These are phyloP conservation scores for Anaeromyces robustus DNA, from an alignment of 192 early-diverging fungal species.

Conservation along the genomic window DNA sequence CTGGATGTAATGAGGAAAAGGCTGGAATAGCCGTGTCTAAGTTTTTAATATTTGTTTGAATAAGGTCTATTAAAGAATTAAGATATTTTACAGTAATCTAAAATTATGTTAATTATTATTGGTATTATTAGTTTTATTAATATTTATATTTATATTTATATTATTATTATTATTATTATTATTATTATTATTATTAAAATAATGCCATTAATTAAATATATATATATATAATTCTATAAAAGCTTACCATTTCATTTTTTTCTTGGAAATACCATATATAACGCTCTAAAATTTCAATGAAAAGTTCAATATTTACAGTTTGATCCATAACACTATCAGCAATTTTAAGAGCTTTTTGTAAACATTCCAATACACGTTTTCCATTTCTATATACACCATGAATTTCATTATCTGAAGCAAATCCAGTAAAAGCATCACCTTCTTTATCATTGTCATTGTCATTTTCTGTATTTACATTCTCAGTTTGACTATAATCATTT, in stretches of 20 bases:
- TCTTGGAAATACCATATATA: slow-evolving; percentile 92
- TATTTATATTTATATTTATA: not conserved
- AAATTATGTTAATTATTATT: not conserved
- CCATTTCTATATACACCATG: slow-evolving; percentile 58
- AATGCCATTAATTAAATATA: slow-evolving; percentile 3
- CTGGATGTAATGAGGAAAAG: no score
- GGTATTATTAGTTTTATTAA: not conserved
- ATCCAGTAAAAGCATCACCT: slow-evolving; percentile 24
- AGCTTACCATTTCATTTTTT: slow-evolving; percentile 64
- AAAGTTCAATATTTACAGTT: slow-evolving; percentile 73
- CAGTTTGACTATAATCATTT: slow-evolving; percentile 8
- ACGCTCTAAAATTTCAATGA: slow-evolving; percentile 94
- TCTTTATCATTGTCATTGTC: slow-evolving; percentile 24
- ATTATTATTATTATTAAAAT: not conserved
- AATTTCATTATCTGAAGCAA: no score
- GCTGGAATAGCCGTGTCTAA: no score
- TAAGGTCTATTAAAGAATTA: slow-evolving; percentile 86
- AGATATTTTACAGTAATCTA: slow-evolving; percentile 82
- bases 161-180: not conserved
- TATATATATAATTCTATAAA: not conserved
- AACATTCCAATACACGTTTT: slow-evolving; percentile 70
- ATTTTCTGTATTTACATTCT: slow-evolving; percentile 18
- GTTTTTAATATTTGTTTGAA: slow-evolving; percentile 27
- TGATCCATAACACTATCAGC: slow-evolving; percentile 88
- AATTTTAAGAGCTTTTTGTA: slow-evolving; percentile 89